Base-by-base conservation (phyloP, 73 alveolate genomes). In the Effrenium voratum region DNA sequence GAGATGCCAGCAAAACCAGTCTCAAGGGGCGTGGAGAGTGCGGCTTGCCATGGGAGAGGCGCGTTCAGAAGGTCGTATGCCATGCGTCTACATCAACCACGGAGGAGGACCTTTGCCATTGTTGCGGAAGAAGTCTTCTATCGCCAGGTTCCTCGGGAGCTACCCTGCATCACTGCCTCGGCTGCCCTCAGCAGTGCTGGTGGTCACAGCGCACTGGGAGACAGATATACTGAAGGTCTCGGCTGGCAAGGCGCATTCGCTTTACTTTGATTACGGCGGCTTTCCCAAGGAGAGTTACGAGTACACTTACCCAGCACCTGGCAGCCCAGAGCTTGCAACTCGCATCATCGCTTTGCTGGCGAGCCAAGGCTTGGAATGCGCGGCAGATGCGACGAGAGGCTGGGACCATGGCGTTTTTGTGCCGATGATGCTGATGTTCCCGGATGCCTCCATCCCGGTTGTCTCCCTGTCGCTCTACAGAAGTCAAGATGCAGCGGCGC, bases 371-470 rank as follows among this genome's bases (percentile, higher is more conserved):
- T 10, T 92, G 59, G 26, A 44, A 43, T 73, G 98, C 80, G n/a
- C 91, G 2, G 66, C 98, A 34, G 91, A 92, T 30, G 22, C 68
- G 5, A 26, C 98, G 5, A 38, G 98, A 8, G 98, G 98, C 47
- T 92, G 98, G 98, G 98, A 92, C 91, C 98, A 92, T 75, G 98
- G 98, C 22, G 98, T 92, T n/a, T 92, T 92, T 47, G 98, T 92
- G 82, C 98, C 98, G 49, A 40, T 75, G 98, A 92, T 75, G 98
- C 66, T 92, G 50, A 92, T 92, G 98, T 92, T 92, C 80, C 98
- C 98, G 10, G 87, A 75, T 36, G 98, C 98, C 2, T 15, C 80
- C 28, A 45, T 90, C 15, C 97, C 97, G 0, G 86, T 90, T 55
- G 87, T 90, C 43, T 73, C 97, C 46, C 49, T 90, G 76, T 90